phyloP scores from a whole-genome alignment of 2,329 filamentous ascomycete species.

The Colletotrichum sp. region DNA sequence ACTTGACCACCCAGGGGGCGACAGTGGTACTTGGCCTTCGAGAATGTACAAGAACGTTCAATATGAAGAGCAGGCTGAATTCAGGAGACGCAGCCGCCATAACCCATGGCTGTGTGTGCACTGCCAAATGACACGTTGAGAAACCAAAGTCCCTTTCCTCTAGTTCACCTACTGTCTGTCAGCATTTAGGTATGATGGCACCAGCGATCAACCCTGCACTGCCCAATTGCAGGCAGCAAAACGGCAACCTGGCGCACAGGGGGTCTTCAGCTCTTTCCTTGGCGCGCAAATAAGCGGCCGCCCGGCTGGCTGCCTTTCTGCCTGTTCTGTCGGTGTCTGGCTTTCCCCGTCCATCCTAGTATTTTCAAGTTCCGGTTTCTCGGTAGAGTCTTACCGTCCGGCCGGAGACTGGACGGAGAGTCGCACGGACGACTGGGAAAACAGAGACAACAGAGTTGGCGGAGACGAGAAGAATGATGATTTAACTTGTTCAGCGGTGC shows the following conservation, averaged over 20 bases:
- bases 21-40: not conserved
- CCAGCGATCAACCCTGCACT: not conserved
- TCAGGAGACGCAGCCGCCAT: not conserved
- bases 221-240: not conserved
- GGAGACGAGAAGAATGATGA: not conserved
- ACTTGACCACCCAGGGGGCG: not conserved
- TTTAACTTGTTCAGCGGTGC: not conserved
- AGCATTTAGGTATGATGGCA: not conserved
- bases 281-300: not conserved
- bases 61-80: not conserved
- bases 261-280: not conserved
- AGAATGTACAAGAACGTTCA: not conserved
- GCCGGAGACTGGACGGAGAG: not conserved
- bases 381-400: not conserved
- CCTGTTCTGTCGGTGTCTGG: not conserved
- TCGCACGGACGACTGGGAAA: not conserved
- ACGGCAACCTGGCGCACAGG: not conserved
- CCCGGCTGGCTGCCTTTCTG: not conserved
- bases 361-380: not conserved
- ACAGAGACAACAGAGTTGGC: not conserved
- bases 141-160: not conserved
- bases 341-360: not conserved
- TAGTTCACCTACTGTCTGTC: not conserved
- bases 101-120: not conserved
- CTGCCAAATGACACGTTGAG: not conserved